Percentiles rank a stretch among this genome's conserved stretches.
phyloP scores from a whole-genome alignment of 164 flowering plant genomes.

The Echeveria elegans region DNA sequence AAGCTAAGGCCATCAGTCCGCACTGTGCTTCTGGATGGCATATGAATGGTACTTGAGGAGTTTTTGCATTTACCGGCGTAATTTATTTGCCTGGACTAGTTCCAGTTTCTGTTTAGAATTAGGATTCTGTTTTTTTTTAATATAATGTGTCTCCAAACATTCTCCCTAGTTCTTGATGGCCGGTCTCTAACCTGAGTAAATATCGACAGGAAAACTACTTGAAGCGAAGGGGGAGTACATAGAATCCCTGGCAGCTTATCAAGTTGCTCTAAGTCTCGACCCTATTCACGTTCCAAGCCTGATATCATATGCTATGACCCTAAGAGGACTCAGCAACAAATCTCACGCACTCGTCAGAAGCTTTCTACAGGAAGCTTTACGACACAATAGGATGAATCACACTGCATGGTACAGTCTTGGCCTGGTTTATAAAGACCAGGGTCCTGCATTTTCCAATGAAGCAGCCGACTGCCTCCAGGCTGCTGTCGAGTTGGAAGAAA shows the following conservation, averaged over 20 bases:
- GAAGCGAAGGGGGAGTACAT: slow-evolving; percentile 21
- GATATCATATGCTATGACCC: slow-evolving; percentile 26
- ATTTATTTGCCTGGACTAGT: too few species aligned
- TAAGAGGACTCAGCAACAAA: slow-evolving; percentile 17
- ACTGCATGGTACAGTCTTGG: slow-evolving; percentile 42
- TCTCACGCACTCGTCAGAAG: slow-evolving; percentile 20
- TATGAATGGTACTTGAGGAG: slow-evolving; percentile 40
- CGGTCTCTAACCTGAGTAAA: neutral
- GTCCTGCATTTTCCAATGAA: slow-evolving; percentile 17
- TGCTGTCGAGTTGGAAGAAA: slow-evolving; percentile 25
- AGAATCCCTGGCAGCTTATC: slow-evolving; percentile 26
- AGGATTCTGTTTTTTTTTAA: neutral
- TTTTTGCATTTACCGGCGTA: neutral
- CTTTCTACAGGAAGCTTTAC: slow-evolving; percentile 26
- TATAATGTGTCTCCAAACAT: neutral
- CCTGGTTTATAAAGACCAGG: slow-evolving; percentile 18
- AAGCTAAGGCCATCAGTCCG: slow-evolving; percentile 51
- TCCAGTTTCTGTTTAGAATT: too few species aligned
- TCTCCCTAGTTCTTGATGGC: neutral
- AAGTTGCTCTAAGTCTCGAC: slow-evolving; percentile 22
- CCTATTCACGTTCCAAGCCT: slow-evolving; percentile 36
- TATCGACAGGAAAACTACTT: slow-evolving; percentile 25
- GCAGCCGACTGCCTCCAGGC: slow-evolving; percentile 41
- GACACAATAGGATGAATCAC: slow-evolving; percentile 23
- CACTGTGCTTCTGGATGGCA: slow-evolving; percentile 76